These are phyloP conservation scores for Raffaelea albimanens DNA, from an alignment of 2,329 filamentous ascomycete genomes.

Conservation along the genomic window DNA sequence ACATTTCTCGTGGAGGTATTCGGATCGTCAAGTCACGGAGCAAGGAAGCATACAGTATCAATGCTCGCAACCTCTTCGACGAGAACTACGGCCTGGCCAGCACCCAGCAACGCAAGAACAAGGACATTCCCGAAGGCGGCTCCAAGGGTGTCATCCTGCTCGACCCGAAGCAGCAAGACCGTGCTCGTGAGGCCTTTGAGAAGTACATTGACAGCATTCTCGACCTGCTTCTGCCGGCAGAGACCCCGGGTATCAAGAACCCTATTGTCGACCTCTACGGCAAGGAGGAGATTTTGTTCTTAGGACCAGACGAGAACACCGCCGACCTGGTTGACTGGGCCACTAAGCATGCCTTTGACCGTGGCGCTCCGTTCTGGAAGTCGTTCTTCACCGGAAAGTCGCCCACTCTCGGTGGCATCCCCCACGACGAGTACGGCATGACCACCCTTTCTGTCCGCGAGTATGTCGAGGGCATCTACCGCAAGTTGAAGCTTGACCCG, in stretches of 20 bases:
- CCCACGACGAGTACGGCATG: constrained; percentile 95
- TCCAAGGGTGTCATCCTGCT: constrained; percentile 96
- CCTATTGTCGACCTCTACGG: constrained; percentile 93
- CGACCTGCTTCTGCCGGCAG: constrained; percentile 81
- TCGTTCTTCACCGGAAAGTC: constrained; percentile 99
- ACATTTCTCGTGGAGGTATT: constrained; percentile 93
- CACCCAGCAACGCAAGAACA: constrained; percentile 99
- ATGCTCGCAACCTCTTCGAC: constrained; percentile 91
- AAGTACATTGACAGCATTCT: constrained; percentile 99
- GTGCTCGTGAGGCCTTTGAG: constrained; percentile 85
- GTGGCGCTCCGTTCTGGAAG: constrained; percentile 98
- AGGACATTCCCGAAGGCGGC: constrained; percentile 96
- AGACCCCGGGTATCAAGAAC: constrained; percentile 96
- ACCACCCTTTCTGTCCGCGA: constrained; percentile 93
- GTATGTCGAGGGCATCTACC: constrained; percentile 93
- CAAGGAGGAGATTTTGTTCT: constrained; percentile 93
- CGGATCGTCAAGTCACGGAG: constrained; percentile 97
- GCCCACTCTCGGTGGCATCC: constrained; percentile 89
- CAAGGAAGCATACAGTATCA: constrained; percentile 92
- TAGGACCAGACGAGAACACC: constrained; percentile 98
- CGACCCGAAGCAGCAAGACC: constrained; percentile 89
- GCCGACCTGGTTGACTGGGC: constrained; percentile 97
- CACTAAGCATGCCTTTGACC: constrained; percentile 80
- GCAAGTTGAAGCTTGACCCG: constrained; percentile 85
- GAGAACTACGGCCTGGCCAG: constrained; percentile 98